A percentile compares a stretch with the other conserved stretches of the same genome.
phyloP scores from a whole-genome alignment of 805 yeast genomes.

The Candida maris region DNA sequence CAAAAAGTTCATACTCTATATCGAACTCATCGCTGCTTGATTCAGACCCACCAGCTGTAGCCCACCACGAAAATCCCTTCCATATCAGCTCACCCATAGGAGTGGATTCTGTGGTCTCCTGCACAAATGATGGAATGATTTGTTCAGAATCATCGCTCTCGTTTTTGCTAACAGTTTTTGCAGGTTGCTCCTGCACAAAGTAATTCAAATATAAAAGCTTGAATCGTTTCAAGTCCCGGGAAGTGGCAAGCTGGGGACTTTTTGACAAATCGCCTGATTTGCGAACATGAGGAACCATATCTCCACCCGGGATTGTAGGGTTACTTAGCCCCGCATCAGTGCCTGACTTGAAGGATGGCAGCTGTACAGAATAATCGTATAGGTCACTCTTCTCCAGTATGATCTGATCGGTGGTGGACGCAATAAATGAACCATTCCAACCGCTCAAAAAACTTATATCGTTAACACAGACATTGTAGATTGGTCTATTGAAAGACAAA shows the following conservation, averaged over 20 bases:
- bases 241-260: slow-evolving; percentile 27
- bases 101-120: slow-evolving; percentile 38
- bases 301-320: slow-evolving; percentile 8
- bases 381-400: slow-evolving; percentile 49
- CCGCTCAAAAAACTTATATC: slow-evolving; percentile 43
- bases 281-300: slow-evolving; percentile 18
- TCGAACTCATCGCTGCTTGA: slow-evolving; percentile 36
- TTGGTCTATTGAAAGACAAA: slow-evolving; percentile 40
- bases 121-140: slow-evolving; percentile 14
- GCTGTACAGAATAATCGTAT: slow-evolving; percentile 44
- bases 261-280: slow-evolving; percentile 10
- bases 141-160: slow-evolving; percentile 13
- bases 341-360: slow-evolving; percentile 14
- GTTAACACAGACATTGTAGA: slow-evolving; percentile 61
- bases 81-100: slow-evolving; percentile 59
- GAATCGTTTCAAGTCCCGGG: slow-evolving; percentile 37
- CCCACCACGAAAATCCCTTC: slow-evolving; percentile 84
- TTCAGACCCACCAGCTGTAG: slow-evolving; percentile 69
- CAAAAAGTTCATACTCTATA: slow-evolving; percentile 32
- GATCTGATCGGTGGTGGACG: slow-evolving; percentile 65
- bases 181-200: slow-evolving; percentile 5
- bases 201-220: slow-evolving; percentile 24
- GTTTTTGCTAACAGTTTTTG: slow-evolving; percentile 4
- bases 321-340: slow-evolving; percentile 1
- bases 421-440: slow-evolving; percentile 42